Evolutionary conservation across 2,329 filamentous ascomycete genomes (phyloP).

Genomic region (Pseudocercospora pini-densiflorae): DNA sequence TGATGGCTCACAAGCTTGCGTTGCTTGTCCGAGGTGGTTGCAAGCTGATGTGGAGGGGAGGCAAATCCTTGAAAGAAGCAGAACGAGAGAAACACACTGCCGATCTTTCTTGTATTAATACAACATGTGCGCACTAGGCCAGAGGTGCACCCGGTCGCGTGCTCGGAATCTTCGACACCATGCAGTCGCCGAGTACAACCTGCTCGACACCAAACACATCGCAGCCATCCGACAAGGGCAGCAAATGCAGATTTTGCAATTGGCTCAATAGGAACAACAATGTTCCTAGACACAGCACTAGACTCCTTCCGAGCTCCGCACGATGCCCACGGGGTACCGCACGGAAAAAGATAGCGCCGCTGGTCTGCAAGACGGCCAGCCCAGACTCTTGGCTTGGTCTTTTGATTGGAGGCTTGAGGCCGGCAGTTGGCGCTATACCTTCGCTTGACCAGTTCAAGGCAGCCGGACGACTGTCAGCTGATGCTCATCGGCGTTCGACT

Average conservation of each 20-base stretch:
- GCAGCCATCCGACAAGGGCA: not conserved
- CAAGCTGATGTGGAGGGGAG: conserved; percentile 6
- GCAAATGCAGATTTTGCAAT: not conserved
- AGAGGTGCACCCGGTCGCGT: conserved; percentile 7
- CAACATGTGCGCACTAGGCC: conserved; percentile 4
- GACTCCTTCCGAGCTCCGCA: not conserved
- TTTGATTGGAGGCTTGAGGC: not conserved
- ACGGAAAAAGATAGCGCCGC: conserved; percentile 12
- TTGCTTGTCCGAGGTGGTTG: not conserved
- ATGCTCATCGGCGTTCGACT: conserved; percentile 5
- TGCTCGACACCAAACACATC: not conserved
- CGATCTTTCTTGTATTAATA: conserved; percentile 5
- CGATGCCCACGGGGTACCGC: conserved; percentile 4
- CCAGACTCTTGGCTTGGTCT: not conserved
- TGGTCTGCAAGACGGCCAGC: not conserved
- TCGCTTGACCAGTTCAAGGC: not conserved
- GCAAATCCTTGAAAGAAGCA: conserved; percentile 8
- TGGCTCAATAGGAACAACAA: conserved; percentile 4
- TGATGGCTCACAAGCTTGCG: conserved; percentile 6
- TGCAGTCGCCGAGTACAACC: conserved; percentile 5
- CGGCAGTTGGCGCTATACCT: not conserved
- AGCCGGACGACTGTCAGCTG: conserved; percentile 5
- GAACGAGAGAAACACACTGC: not conserved
- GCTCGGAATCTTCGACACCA: conserved; percentile 3
- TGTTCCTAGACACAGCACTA: conserved; percentile 2